phyloP scores from a whole-genome alignment of 768 basidiomycete genomes.

The Pulveroboletus sp. region DNA sequence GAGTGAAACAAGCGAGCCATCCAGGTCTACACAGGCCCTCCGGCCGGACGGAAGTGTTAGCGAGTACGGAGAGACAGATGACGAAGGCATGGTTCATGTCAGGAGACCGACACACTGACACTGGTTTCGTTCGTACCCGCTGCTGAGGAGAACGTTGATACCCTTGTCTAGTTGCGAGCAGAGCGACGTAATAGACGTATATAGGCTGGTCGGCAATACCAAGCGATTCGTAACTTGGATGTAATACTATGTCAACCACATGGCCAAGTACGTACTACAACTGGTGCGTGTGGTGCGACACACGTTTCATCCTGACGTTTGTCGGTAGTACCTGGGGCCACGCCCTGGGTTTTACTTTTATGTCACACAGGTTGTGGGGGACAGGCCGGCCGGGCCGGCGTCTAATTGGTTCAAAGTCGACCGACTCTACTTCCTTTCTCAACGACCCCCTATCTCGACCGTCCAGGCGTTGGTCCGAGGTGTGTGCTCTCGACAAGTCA shows the following conservation, averaged over 20 bases:
- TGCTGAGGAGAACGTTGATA: constrained; percentile 25
- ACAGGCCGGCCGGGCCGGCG: too few species aligned
- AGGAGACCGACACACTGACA: constrained; percentile 45
- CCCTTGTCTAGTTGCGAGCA: constrained; percentile 16
- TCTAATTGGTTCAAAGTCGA: too few species aligned
- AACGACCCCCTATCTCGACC: too few species aligned
- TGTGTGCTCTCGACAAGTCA: too few species aligned
- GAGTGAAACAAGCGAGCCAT: constrained; percentile 25
- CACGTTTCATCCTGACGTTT: not conserved
- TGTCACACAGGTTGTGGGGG: too few species aligned
- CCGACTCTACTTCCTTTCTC: too few species aligned
- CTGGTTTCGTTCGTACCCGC: constrained; percentile 1
- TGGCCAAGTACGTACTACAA: too few species aligned
- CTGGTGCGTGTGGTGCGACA: not conserved
- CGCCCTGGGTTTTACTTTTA: too few species aligned
- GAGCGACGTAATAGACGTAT: constrained; percentile 13
- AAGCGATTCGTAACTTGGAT: not conserved
- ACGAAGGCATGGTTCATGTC: constrained; percentile 79
- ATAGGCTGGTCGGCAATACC: constrained; percentile 9
- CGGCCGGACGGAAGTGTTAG: constrained; percentile 54
- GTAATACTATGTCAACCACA: not conserved
- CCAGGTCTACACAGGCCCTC: constrained; percentile 31
- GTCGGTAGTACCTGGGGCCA: too few species aligned
- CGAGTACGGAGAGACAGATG: constrained; percentile 75
- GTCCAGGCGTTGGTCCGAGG: too few species aligned